phyloP scores from a whole-genome alignment of 306 rosid species.

The Vachellia pachyceras region DNA sequence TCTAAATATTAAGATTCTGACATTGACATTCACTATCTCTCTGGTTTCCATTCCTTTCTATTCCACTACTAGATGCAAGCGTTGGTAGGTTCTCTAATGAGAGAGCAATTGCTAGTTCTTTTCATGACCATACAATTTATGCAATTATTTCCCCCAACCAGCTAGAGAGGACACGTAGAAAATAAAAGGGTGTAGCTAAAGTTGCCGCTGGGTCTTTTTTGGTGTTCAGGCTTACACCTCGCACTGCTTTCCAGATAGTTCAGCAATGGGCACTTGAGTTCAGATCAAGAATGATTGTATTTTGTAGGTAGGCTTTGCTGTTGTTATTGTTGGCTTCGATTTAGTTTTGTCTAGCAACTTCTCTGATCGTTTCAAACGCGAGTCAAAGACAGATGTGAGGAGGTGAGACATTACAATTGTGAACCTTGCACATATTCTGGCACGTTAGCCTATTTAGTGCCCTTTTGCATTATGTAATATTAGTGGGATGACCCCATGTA shows the following conservation, averaged over 20 bases:
- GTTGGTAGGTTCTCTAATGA: constrained; percentile 34
- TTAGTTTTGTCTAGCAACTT: constrained; percentile 31
- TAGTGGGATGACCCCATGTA: constrained; percentile 43
- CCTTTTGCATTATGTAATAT: constrained; percentile 44
- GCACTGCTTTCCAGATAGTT: constrained; percentile 35
- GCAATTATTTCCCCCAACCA: constrained; percentile 30
- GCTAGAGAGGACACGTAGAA: constrained; percentile 42
- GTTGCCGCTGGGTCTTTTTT: constrained; percentile 31
- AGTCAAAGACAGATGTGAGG: constrained; percentile 39
- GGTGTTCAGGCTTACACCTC: constrained; percentile 42
- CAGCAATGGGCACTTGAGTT: constrained; percentile 25
- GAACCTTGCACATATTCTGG: constrained; percentile 35
- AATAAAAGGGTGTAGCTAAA: constrained; percentile 27
- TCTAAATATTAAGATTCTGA: constrained; percentile 20
- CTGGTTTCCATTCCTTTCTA: constrained; percentile 32
- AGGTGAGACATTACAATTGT: constrained; percentile 30
- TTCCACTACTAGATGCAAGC: constrained; percentile 28
- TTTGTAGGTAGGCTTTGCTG: constrained; percentile 17
- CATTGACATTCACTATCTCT: constrained; percentile 31
- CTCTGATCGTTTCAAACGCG: constrained; percentile 35
- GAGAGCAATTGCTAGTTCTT: constrained; percentile 39
- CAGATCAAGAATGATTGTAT: constrained; percentile 34
- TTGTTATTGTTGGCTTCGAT: constrained; percentile 20
- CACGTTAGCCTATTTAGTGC: constrained; percentile 35
- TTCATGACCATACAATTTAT: constrained; percentile 31